Base-by-base conservation (phyloP, 2,329 filamentous ascomycete genomes). In the Cryphonectria japonica region DNA sequence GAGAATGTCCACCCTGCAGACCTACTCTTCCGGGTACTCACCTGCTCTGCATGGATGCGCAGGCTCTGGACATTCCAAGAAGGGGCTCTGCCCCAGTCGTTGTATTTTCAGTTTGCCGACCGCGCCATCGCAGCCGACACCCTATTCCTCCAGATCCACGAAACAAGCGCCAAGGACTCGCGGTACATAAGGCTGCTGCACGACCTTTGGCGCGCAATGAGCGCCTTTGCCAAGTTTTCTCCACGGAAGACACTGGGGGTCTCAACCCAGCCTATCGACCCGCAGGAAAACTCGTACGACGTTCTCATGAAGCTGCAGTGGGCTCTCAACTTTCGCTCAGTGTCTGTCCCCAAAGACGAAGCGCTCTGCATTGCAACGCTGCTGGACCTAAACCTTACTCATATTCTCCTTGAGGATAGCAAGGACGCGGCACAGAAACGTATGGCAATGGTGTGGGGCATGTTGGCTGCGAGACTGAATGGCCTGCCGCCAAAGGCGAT, bases 51-150 rank as follows among this genome's bases (percentile, higher is more conserved):
- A 29, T 83, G 82, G 81, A 80, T 82, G 74, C 76, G 80, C 61
- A 75, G 81, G 6, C 74, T 82, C 1, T 83, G 81, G 82, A 83
- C 82, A 0, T 75, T 83, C 19, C 81, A 83, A 74, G 76, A 66
- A 34, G 63, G 76, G 74, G 76, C 76, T 3, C 74, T 81, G 1
- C 75, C 77, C 0, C 73, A 74, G n/a, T 76, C 73, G 22, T 73
- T 81, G 2, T 79, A 76, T 34, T 76, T 82, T 16, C 77, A 80
- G 66, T 81, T 81, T 67, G 71, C 74, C 1, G 79, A 81, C 69
- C 73, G 68, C n/a, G 75, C 78, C 11, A 71, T 77, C 5, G 46
- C 22, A n/a, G 39, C 34, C 13, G 29, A 34, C 14, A n/a, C 16
- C n/a, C 29, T 50, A 32, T 34, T 46, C 29, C 8, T 43, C 16